A percentile compares a stretch with the other conserved stretches of the same genome.
Conservation (phyloP, 306 rosid genomes). For the Biancaea sappan region DNA sequence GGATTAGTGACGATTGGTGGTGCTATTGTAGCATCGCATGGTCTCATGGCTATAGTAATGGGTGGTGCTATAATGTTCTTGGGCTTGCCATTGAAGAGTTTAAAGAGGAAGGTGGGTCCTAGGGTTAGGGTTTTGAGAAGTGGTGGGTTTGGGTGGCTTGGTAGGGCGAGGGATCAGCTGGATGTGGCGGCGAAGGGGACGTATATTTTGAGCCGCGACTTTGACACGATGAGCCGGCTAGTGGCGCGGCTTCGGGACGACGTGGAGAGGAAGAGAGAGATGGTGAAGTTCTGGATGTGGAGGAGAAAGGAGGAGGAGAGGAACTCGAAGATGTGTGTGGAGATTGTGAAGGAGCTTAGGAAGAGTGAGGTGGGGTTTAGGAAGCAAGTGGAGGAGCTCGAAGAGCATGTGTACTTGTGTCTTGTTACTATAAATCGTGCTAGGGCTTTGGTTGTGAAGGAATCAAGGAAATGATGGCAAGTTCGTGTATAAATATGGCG, state of each 20-base stretch:
- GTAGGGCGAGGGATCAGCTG: constrained; percentile 46
- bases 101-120: constrained; percentile 20
- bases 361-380: constrained; percentile 44
- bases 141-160: constrained; percentile 35
- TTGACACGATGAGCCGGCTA: constrained; percentile 60
- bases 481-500: too few relatives aligned
- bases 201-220: constrained; percentile 56
- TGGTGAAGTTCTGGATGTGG: constrained; percentile 52
- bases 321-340: constrained; percentile 39
- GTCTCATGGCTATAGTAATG: constrained; percentile 36
- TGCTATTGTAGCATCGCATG: constrained; percentile 42
- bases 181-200: constrained; percentile 66
- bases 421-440: constrained; percentile 54
- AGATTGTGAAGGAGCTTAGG: constrained; percentile 57
- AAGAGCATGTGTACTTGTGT: constrained; percentile 63
- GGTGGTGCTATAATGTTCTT: constrained; percentile 46
- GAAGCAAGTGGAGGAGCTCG: constrained; percentile 64
- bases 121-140: constrained; percentile 12
- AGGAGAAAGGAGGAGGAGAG: constrained; percentile 47
- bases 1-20: constrained; percentile 40
- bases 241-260: constrained; percentile 51
- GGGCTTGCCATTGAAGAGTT: constrained; percentile 32
- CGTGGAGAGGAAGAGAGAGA: constrained; percentile 47
- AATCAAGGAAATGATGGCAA: constrained; percentile 51
- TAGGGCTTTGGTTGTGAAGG: constrained; percentile 53